Base-by-base conservation (phyloP, 306 rosid genomes). In the Begonia loranthoides region DNA sequence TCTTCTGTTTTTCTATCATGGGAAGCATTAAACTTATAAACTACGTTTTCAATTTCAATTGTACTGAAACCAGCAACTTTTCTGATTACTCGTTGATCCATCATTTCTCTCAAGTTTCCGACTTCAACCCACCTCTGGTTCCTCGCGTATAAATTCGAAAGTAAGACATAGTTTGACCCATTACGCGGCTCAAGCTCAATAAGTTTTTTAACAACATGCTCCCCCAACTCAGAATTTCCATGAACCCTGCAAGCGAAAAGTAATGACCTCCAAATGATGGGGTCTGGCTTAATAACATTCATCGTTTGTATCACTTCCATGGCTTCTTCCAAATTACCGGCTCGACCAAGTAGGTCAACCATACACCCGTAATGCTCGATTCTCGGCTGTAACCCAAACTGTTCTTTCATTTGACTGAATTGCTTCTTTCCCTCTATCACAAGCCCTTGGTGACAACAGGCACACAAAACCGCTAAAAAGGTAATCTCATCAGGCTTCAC, bases 371-470 rank as follows among this genome's bases (percentile, higher is more conserved):
- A 57, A 57, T 57, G 61, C 33, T 57, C 61, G 1, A 57, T 57
- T 51, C 21, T 57, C 34, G 61, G 52, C 12, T 14, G 43, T 43
- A 57, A 49, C 34, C 61, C 61, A 9, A 57, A 57, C 12, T 28
- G 61, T 24, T 45, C 51, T 57, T 57, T 46, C 61, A 57, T 45
- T 40, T 52, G 45, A 22, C 13, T 24, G 24, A 57, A 57, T 45
- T 57, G 52, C 52, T 43, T 28, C 14, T 51, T 50, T 12, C 61
- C 61, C 46, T 58, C 62, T 0, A 53, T 46, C 17, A 58, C 62
- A 28, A 58, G 54, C 14, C 62, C 62, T 34, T 58, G 62, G 54
- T 58, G 62, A 58, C 62, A 58, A 38, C 62, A 58, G n/a, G 62
- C 62, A 16, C 45, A 47, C 17, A 58, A 58, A 9, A 58, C 17